phyloP scores from a whole-genome alignment of 805 yeast species.

The Naumovozyma dairenensis region DNA sequence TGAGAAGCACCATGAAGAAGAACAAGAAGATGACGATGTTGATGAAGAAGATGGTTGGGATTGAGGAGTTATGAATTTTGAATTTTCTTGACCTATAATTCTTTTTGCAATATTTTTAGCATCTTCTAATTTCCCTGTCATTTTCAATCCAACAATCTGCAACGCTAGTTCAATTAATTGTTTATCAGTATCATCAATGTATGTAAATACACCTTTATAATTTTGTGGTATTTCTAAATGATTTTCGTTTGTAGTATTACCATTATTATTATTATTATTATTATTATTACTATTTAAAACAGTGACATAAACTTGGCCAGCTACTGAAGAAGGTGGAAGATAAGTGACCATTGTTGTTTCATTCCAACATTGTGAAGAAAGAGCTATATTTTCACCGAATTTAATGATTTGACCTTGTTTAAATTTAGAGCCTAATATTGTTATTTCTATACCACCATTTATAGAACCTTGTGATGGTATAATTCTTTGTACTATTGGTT shows the following conservation, averaged over 20 bases:
- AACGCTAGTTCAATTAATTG: constrained; percentile 88
- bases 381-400: constrained; percentile 71
- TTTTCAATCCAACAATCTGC: constrained; percentile 89
- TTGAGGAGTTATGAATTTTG: constrained; percentile 1
- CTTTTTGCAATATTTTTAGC: constrained; percentile 86
- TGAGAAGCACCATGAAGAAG: not conserved
- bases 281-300: constrained; percentile 38
- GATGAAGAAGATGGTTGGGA: not conserved
- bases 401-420: constrained; percentile 70
- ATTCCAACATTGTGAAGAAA: constrained; percentile 92
- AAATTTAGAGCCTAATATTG: constrained; percentile 78
- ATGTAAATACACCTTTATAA: constrained; percentile 54
- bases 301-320: constrained; percentile 85
- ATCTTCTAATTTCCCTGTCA: constrained; percentile 90
- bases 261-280: constrained; percentile 3
- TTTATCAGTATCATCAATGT: constrained; percentile 86
- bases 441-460: constrained; percentile 91
- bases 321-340: constrained; percentile 77
- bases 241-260: not conserved
- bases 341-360: constrained; percentile 86
- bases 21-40: not conserved
- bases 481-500: constrained; percentile 65
- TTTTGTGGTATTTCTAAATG: constrained; percentile 2
- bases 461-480: constrained; percentile 93
- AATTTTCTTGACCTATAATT: constrained; percentile 50